phyloP scores from a whole-genome alignment of 2,329 filamentous ascomycete genomes.

The Fusarium annulatum region DNA sequence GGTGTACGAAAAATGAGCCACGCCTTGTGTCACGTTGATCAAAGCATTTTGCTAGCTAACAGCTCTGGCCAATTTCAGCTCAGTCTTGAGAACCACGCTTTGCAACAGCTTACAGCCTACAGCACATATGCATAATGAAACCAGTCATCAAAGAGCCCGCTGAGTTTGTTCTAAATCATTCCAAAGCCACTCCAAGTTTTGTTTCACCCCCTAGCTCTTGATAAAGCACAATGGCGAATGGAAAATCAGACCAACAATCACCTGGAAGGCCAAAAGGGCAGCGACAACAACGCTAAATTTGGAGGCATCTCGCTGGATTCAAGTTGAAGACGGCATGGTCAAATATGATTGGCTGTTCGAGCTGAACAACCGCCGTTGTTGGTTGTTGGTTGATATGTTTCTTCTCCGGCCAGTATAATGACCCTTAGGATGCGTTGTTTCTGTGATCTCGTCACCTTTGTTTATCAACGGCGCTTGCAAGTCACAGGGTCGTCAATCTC shows the following conservation, averaged over 20 bases:
- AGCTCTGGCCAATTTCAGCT: too few relatives aligned
- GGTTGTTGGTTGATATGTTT: slow-evolving; percentile 20
- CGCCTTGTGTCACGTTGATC: not conserved
- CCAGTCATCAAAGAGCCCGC: not conserved
- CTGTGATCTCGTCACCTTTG: not conserved
- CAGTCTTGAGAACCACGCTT: fast-evolving
- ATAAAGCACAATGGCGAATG: not conserved
- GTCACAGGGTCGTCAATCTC: not conserved
- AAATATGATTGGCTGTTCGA: not conserved
- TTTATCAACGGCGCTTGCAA: slow-evolving; percentile 8
- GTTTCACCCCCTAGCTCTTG: not conserved
- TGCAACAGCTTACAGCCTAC: not conserved
- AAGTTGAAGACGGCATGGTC: not conserved
- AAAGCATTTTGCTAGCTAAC: not conserved
- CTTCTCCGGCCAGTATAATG: not conserved
- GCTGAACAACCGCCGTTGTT: not conserved
- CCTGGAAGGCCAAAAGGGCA: too few relatives aligned
- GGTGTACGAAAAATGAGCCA: not conserved
- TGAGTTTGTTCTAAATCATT: not conserved
- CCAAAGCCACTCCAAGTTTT: fast-evolving
- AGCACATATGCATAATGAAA: not conserved
- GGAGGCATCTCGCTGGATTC: not conserved
- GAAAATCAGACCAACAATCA: not conserved
- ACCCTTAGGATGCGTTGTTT: not conserved
- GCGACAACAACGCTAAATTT: not conserved